Conservation (phyloP, 768 basidiomycete species). For the Tylopilus rubrobrunneus region DNA sequence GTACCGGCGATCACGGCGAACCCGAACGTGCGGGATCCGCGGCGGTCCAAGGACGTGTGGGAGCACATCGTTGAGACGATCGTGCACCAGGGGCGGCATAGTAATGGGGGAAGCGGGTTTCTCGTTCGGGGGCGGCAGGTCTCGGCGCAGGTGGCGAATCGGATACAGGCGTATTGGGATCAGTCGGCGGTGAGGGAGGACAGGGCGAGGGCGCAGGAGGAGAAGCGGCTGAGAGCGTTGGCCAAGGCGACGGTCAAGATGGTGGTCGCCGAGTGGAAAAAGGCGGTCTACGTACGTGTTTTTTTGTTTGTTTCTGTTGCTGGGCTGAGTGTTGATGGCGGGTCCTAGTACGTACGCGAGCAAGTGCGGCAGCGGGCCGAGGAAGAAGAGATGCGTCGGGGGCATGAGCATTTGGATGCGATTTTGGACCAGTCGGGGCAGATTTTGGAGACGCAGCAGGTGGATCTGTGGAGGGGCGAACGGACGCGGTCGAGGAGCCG, state of each 20-base stretch:
- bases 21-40: conserved; percentile 21
- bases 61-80: conserved; percentile 52
- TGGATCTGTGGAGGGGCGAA: conserved; percentile 55
- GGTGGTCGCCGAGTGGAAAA: conserved; percentile 81
- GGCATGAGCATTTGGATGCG: conserved; percentile 84
- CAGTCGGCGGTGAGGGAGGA: conserved; percentile 59
- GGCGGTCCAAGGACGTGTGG: conserved; percentile 48
- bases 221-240: conserved; percentile 58
- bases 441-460: conserved; percentile 79
- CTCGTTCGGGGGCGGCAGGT: conserved; percentile 36
- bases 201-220: conserved; percentile 54
- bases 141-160: conserved; percentile 56
- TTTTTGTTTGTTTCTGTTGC: background rate
- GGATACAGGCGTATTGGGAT: conserved; percentile 76
- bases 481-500: conserved; percentile 49
- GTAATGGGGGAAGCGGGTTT: conserved; percentile 6
- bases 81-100: conserved; percentile 22
- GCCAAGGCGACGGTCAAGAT: conserved; percentile 71
- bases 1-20: conserved; percentile 10
- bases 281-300: conserved; percentile 72
- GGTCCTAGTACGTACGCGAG: conserved; percentile 64
- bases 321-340: background rate
- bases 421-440: conserved; percentile 87
- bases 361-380: conserved; percentile 59
- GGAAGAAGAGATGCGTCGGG: conserved; percentile 73